A percentile compares a stretch with the other conserved stretches of the same genome.
phyloP scores from a whole-genome alignment of 1,284 basidiomycete species.

The Heterobasidion irregulare region DNA sequence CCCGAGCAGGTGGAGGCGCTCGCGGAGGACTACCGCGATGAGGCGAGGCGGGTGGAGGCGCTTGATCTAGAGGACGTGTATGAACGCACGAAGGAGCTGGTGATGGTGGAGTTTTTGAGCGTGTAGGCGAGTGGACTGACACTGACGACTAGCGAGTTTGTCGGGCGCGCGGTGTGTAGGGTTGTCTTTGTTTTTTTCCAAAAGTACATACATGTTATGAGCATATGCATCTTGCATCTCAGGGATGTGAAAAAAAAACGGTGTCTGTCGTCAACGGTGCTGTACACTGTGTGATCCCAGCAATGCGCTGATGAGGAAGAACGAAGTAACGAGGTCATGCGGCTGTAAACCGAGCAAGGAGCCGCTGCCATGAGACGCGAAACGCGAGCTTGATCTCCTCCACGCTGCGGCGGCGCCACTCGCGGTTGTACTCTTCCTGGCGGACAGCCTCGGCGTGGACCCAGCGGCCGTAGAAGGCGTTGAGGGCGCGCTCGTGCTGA shows the following conservation, averaged over 20 bases:
- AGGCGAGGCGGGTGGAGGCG: slow-evolving; percentile 46
- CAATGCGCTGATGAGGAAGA: background rate
- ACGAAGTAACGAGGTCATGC: background rate
- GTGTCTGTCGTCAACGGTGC: too few relatives aligned
- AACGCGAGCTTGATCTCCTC: slow-evolving; percentile 43
- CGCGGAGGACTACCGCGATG: slow-evolving; percentile 47
- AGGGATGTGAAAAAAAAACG: too few relatives aligned
- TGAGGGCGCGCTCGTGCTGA: slow-evolving; percentile 50
- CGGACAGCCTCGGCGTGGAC: slow-evolving; percentile 52
- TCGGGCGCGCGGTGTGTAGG: background rate
- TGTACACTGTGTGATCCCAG: too few relatives aligned
- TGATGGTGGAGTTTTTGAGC: slow-evolving; percentile 30
- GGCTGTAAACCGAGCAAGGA: slow-evolving; percentile 15
- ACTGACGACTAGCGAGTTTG: background rate
- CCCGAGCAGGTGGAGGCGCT: slow-evolving; percentile 52
- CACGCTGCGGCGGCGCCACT: slow-evolving; percentile 56
- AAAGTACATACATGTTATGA: too few relatives aligned
- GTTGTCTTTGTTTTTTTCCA: background rate
- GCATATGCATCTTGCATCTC: too few relatives aligned
- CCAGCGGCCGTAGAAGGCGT: slow-evolving; percentile 67
- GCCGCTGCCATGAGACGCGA: slow-evolving; percentile 39
- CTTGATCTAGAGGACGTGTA: slow-evolving; percentile 52
- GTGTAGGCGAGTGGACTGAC: slow-evolving; percentile 2
- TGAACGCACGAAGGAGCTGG: slow-evolving; percentile 52
- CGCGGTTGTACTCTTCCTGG: slow-evolving; percentile 48